A percentile compares a stretch with the other conserved stretches of the same genome.
phyloP scores from a whole-genome alignment of 2,329 filamentous ascomycete genomes.

The Orbilia brochopaga region DNA sequence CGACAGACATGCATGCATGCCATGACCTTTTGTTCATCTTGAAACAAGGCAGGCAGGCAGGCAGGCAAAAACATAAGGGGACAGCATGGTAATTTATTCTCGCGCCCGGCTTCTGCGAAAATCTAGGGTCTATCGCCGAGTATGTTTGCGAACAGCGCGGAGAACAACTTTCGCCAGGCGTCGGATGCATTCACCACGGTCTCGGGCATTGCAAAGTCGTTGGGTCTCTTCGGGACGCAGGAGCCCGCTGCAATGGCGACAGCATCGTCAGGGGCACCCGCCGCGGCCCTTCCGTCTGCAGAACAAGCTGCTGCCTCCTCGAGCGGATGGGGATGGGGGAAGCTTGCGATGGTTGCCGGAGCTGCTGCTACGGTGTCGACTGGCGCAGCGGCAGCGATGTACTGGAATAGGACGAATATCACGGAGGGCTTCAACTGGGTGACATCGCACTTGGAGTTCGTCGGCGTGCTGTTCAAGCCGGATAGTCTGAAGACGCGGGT shows the following conservation, averaged over 20 bases:
- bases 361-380: conserved; percentile 79
- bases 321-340: conserved; percentile 74
- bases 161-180: conserved; percentile 81
- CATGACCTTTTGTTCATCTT: background rate
- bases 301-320: conserved; percentile 57
- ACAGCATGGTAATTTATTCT: conserved; percentile 6
- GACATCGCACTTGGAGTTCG: conserved; percentile 88
- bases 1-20: background rate
- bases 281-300: conserved; percentile 59
- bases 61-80: background rate
- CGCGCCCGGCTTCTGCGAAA: conserved; percentile 3
- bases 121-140: conserved; percentile 65
- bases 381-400: conserved; percentile 82
- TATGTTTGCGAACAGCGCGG: conserved; percentile 83
- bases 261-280: conserved; percentile 58
- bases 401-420: conserved; percentile 81
- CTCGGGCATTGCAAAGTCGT: conserved; percentile 61
- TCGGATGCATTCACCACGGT: conserved; percentile 72
- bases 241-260: conserved; percentile 57
- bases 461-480: conserved; percentile 82
- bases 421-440: conserved; percentile 79
- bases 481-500: conserved; percentile 81
- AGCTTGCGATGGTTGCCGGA: conserved; percentile 82
- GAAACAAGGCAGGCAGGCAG: background rate
- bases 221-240: conserved; percentile 53